These are phyloP conservation scores for Wickerhamiella vanderwaltii DNA, from an alignment of 805 yeast species.

Conservation along the genomic window DNA sequence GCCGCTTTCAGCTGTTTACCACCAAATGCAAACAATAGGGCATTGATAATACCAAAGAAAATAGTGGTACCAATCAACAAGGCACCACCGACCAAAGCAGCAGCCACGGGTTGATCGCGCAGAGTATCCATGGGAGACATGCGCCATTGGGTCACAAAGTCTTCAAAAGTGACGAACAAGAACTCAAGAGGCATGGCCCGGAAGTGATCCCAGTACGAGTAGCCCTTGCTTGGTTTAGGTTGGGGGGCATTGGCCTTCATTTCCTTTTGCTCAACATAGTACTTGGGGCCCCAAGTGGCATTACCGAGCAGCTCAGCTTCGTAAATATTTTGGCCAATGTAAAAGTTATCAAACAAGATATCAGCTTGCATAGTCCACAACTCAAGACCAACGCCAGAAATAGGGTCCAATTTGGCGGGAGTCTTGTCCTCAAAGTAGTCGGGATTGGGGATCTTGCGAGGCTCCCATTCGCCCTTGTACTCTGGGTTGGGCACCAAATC, in stretches of 20 bases:
- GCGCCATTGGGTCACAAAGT: conserved; percentile 25
- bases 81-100: conserved; percentile 24
- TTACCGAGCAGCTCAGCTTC: conserved; percentile 84
- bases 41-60: conserved; percentile 22
- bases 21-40: conserved; percentile 15
- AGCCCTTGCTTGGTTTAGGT: conserved; percentile 15
- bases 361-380: conserved; percentile 76
- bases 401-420: conserved; percentile 51
- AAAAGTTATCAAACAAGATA: conserved; percentile 69
- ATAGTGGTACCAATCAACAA: conserved; percentile 19
- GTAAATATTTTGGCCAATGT: conserved; percentile 67
- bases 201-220: conserved; percentile 22
- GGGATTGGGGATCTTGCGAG: conserved; percentile 57
- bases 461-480: conserved; percentile 69
- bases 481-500: conserved; percentile 61
- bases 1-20: conserved; percentile 13
- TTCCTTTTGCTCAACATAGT: conserved; percentile 25
- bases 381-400: conserved; percentile 79
- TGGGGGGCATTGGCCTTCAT: conserved; percentile 21
- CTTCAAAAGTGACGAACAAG: conserved; percentile 20
- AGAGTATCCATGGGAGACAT: conserved; percentile 26
- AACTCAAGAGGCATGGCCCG: conserved; percentile 27
- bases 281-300: conserved; percentile 43
- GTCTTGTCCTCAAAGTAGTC: conserved; percentile 44
- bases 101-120: conserved; percentile 28